Evolutionary conservation across 805 yeast genomes (phyloP), one percentile per base, ranked within the genome.

Genomic region (Starmerella potacharoeniae): DNA sequence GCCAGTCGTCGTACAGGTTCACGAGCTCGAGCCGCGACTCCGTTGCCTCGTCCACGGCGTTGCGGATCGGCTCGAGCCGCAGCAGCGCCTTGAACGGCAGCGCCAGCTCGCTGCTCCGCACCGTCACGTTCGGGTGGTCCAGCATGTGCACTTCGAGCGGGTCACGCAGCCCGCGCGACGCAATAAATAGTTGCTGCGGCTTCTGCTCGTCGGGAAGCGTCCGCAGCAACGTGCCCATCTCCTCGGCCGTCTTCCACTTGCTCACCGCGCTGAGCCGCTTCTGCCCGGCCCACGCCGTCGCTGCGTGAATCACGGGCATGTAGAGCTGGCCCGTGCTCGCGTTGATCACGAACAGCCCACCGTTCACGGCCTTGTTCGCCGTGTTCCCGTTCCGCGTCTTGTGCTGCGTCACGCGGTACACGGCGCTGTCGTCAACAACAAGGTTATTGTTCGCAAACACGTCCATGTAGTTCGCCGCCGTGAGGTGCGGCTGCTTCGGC

Each of bases 211-310:
- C 76, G 0, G 97, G 97, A 53, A 93, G 71, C 0, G 97, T 86
- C 44, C 96, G 76, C 17, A 93, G 78, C 60, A 93, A 73, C 0
- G 95, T 95, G 14, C 96, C 91, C 28, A 88, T 95, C 69, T 91
- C 97, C 70, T 93, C 99, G 0, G 98, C 97, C 1, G 97, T 83
- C 68, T 91, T 93, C 98, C 98, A 93, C 67, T 93, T 93, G 1
- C 97, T 90, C 60, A 93, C 72, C 66, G 93, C 97, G 33, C 93
- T 84, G 57, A 91, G 75, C 63, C 97, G 83, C 65, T 88, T 90
- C 68, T 93, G 97, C 17, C 99, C 99, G 4, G 95, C 84, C 95
- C 96, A 93, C 8, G 53, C 53, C 2, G 88, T 95, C 6, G 95
- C 85, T 0, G 95, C 87, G 65, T 91, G 97, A 56, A 93, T 87